Percentiles rank a stretch among this genome's conserved stretches.
Evolutionary conservation across 371 early-diverging fungal genomes (phyloP).

Genomic region (Encephalitozoon cuniculi): DNA sequence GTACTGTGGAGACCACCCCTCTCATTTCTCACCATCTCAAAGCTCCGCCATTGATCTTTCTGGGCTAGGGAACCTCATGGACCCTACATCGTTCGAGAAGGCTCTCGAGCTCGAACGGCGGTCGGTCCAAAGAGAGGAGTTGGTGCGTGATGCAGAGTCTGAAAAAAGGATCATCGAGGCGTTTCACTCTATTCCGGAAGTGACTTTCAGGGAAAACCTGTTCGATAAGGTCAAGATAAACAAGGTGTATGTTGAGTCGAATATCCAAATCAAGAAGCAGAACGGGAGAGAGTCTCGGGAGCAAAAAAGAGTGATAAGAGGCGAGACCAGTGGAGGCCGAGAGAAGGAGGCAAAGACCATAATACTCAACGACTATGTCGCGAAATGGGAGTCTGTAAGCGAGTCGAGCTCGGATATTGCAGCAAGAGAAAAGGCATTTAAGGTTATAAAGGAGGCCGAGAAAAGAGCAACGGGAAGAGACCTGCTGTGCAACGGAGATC

Average conservation of each 20-base stretch:
- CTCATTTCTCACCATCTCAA: background rate
- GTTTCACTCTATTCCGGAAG: background rate
- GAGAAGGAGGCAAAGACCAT: background rate
- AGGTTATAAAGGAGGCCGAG: slow-evolving; percentile 16
- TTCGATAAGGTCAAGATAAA: background rate
- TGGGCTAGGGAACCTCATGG: background rate
- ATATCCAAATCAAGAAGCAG: background rate
- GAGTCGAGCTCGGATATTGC: background rate
- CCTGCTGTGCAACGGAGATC: background rate
- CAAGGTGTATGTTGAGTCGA: background rate
- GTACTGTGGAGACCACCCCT: background rate
- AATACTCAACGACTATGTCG: background rate
- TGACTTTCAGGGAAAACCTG: background rate
- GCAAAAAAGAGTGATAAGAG: background rate
- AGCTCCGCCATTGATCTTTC: background rate
- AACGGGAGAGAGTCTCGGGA: background rate
- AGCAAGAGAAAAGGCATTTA: background rate
- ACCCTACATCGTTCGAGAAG: background rate
- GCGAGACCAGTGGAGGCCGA: background rate
- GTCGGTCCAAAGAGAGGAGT: background rate
- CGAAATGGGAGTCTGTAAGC: background rate
- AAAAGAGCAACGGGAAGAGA: background rate
- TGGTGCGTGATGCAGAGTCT: background rate
- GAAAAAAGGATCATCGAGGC: background rate
- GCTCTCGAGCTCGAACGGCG: background rate